Percentiles rank a stretch among this genome's conserved stretches.
phyloP scores from a whole-genome alignment of 345 rosid species.

The Boechera divaricarpa region DNA sequence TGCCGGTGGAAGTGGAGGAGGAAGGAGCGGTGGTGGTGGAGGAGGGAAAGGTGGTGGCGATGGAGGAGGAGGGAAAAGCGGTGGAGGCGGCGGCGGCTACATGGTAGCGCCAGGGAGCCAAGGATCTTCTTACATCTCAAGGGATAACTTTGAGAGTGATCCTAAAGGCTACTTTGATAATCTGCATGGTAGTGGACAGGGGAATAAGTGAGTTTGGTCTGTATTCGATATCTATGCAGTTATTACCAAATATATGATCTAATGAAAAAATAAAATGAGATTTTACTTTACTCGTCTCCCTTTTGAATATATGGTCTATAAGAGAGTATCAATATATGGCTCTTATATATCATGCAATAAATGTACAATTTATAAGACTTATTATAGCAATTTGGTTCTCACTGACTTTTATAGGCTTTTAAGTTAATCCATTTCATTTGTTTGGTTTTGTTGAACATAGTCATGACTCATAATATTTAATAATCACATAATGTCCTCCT shows the following conservation, averaged over 20 bases:
- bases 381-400: background rate
- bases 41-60: slow-evolving; percentile 12
- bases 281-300: background rate
- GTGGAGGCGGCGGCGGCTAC: slow-evolving; percentile 21
- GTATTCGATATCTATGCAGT: slow-evolving; percentile 1
- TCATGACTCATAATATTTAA: background rate
- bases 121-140: slow-evolving; percentile 41
- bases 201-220: slow-evolving; percentile 20
- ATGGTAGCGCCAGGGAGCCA: slow-evolving; percentile 41
- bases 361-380: too few species aligned
- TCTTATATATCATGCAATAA: background rate
- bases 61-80: background rate
- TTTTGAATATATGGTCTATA: background rate
- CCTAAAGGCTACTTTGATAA: slow-evolving; percentile 43
- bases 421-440: background rate
- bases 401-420: background rate
- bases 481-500: slow-evolving; percentile 18
- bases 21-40: background rate
- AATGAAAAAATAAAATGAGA: slow-evolving; percentile 20
- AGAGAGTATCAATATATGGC: too few species aligned
- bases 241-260: slow-evolving; percentile 6
- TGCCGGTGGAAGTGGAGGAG: background rate
- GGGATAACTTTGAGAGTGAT: slow-evolving; percentile 38
- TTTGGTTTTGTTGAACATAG: background rate
- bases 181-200: slow-evolving; percentile 39